A percentile compares a stretch with the other conserved stretches of the same genome.
Conservation (phyloP, 768 basidiomycete species). For the Favolaschia claudopus region DNA sequence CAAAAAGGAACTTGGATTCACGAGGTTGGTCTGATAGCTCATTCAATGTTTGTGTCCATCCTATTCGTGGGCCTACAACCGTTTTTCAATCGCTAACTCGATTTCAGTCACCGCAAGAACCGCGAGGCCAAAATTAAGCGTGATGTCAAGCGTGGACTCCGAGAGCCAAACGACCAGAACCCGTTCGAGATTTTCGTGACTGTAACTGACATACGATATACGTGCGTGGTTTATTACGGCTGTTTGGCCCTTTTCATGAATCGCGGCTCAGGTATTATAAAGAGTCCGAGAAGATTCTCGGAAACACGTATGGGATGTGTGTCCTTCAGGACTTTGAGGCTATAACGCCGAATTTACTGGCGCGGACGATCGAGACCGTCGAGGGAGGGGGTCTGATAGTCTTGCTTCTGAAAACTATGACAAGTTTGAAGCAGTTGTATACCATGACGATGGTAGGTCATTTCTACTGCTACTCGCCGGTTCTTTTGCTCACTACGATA, state of each 20-base stretch:
- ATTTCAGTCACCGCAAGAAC: slow-evolving; percentile 88
- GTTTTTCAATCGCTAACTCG: slow-evolving; percentile 1
- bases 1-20: slow-evolving; percentile 98
- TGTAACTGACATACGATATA: slow-evolving; percentile 99
- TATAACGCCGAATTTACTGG: slow-evolving; percentile 95
- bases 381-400: slow-evolving; percentile 94
- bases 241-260: not conserved
- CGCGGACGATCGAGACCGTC: slow-evolving; percentile 97
- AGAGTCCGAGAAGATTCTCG: slow-evolving; percentile 95
- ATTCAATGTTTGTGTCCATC: slow-evolving; percentile 9
- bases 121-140: slow-evolving; percentile 96
- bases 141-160: slow-evolving; percentile 92
- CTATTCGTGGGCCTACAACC: slow-evolving; percentile 16
- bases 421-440: slow-evolving; percentile 89
- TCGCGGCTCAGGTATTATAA: slow-evolving; percentile 82
- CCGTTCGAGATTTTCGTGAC: slow-evolving; percentile 99
- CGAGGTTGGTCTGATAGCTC: slow-evolving; percentile 67
- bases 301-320: slow-evolving; percentile 97
- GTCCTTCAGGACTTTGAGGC: slow-evolving; percentile 98
- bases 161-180: slow-evolving; percentile 94
- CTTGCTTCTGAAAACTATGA: slow-evolving; percentile 93
- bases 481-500: not conserved
- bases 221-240: slow-evolving; percentile 55
- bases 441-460: slow-evolving; percentile 79
- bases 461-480: not conserved